These are phyloP conservation scores for Trypanosoma avium DNA, from an alignment of 208 protist species.

Conservation along the genomic window DNA sequence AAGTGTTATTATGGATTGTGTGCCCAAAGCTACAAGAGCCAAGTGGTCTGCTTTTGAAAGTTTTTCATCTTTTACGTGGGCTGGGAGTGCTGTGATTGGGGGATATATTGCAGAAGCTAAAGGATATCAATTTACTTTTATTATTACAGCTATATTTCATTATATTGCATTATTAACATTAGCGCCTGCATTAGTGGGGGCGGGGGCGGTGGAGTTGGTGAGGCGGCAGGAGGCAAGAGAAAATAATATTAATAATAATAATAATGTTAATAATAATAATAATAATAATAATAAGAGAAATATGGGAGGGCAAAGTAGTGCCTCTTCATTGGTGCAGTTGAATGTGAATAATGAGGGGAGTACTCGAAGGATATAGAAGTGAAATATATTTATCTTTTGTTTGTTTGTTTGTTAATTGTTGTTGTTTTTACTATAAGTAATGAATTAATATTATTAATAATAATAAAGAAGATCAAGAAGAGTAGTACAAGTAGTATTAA, in stretches of 20 bases:
- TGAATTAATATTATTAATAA: too few species aligned
- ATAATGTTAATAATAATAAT: too few species aligned
- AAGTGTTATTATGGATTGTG: constrained; percentile 74
- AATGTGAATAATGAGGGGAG: too few species aligned
- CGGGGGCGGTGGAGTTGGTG: constrained; percentile 2
- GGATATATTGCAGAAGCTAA: constrained; percentile 40
- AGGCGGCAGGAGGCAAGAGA: neutral
- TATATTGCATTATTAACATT: constrained; percentile 30
- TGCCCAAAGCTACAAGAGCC: constrained; percentile 32
- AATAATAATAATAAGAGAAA: too few species aligned
- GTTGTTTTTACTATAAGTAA: too few species aligned
- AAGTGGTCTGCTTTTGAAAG: constrained; percentile 74
- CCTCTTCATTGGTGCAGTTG: too few species aligned
- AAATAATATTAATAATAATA: neutral
- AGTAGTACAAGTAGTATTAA: too few species aligned
- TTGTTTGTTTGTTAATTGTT: too few species aligned
- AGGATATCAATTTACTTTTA: constrained; percentile 50
- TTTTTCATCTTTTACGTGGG: constrained; percentile 61
- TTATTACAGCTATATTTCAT: constrained; percentile 53
- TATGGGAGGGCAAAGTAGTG: too few species aligned
- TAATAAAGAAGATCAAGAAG: too few species aligned
- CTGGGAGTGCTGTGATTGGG: constrained; percentile 59
- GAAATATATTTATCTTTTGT: too few species aligned
- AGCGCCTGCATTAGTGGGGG: constrained; percentile 29
- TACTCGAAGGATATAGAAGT: too few species aligned